phyloP scores from a whole-genome alignment of 78 protist genomes.

The Pigoraptor vietnamica region DNA sequence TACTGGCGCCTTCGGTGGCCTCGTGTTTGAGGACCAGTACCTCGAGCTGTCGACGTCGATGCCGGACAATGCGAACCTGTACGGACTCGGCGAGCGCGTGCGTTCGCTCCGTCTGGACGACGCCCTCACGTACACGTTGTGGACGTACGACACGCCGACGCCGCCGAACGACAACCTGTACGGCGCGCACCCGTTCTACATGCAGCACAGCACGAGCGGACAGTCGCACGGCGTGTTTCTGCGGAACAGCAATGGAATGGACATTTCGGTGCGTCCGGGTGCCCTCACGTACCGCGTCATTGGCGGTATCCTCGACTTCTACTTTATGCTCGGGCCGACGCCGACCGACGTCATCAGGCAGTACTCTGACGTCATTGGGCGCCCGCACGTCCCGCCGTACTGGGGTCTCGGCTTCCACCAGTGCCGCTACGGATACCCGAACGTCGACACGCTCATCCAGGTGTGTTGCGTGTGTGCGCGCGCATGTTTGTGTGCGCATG shows the following conservation, averaged over 20 bases:
- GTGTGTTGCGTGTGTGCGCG: not conserved
- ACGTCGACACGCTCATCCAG: conserved; percentile 32
- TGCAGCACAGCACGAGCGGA: not conserved
- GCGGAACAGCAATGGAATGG: conserved; percentile 58
- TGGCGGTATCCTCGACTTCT: conserved; percentile 67
- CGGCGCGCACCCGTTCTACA: conserved; percentile 75
- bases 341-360: conserved; percentile 45
- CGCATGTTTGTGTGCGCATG: not conserved
- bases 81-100: conserved; percentile 58
- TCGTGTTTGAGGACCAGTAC: conserved; percentile 4
- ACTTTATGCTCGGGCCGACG: conserved; percentile 58
- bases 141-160: conserved; percentile 43
- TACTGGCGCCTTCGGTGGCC: not conserved
- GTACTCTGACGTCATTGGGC: conserved; percentile 46
- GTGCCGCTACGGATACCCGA: conserved; percentile 70
- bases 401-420: conserved; percentile 71
- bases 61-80: not conserved
- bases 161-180: conserved; percentile 45
- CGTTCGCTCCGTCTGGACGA: conserved; percentile 33
- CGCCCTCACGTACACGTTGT: conserved; percentile 37
- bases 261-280: conserved; percentile 28
- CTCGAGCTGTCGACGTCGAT: not conserved
- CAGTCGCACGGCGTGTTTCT: conserved; percentile 14
- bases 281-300: conserved; percentile 35
- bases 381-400: conserved; percentile 39